Percentiles rank a stretch among this genome's conserved stretches.
These are phyloP conservation scores for Fraxinus dipetala DNA, from an alignment of 305 asterid genomes.

Conservation along the genomic window DNA sequence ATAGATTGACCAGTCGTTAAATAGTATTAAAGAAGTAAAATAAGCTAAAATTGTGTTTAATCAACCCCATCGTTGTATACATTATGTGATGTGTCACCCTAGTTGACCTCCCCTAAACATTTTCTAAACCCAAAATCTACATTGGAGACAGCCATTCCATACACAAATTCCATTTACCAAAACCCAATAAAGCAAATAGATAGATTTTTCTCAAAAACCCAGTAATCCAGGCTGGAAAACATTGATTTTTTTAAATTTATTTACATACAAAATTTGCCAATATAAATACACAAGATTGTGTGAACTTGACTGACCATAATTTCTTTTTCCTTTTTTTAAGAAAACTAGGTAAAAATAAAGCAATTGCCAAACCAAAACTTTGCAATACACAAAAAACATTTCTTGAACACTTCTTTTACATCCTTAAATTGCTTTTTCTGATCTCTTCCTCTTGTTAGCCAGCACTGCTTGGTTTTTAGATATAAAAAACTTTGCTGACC, in stretches of 20 bases:
- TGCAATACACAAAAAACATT: neutral
- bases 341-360: neutral
- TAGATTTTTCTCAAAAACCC: conserved; percentile 36
- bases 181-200: conserved; percentile 41
- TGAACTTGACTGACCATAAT: conserved; percentile 1
- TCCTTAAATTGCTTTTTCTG: neutral
- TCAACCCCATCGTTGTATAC: neutral
- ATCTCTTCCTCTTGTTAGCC: neutral
- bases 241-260: neutral
- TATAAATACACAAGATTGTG: conserved; percentile 13
- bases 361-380: neutral
- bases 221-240: conserved; percentile 20
- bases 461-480: neutral
- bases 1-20: neutral
- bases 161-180: conserved; percentile 25
- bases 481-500: conserved; percentile 36
- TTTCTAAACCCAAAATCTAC: conserved; percentile 40
- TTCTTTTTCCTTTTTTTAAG: neutral
- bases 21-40: neutral
- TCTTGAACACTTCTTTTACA: neutral
- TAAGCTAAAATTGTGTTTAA: neutral
- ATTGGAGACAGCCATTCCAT: conserved; percentile 32
- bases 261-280: conserved; percentile 22
- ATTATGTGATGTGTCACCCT: neutral
- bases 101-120: conserved; percentile 19